Evolutionary conservation across 106 monocot genomes (phyloP), one percentile per base, ranked within the genome.

Genomic region (Xerophyta viscosa): DNA sequence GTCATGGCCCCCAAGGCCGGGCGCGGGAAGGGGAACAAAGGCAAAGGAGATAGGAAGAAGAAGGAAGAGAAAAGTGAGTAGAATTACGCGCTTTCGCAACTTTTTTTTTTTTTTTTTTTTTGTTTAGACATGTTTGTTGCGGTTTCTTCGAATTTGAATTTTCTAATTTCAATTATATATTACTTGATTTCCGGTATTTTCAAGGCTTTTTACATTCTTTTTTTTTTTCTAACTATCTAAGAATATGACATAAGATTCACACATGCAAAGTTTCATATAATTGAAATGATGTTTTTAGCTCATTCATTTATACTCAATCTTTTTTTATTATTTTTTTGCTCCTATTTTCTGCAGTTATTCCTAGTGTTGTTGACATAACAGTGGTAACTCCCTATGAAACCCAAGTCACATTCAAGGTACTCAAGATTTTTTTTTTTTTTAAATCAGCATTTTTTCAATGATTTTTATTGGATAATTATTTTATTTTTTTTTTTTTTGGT

Each of bases 11-110:
- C 93, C 14, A 88, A 65, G 56, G 51, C 66, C 13, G 68, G 79
- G 30, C 59, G 73, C 12, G 77, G 92, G 20, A 82, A 62, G 50
- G 77, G 75, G 17, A 65, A 57, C 50, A 74, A 57, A 56, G 71
- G 81, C 63, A 84, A 77, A 56, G 81, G 68, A 1, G 81, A 86
- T 14, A 78, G 56, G 65, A 94, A 57, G 81, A 94, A 78, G 81
- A 94, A 88, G 71, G 93, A 94, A 54, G 88, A 81, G 49, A 94
- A 84, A 78, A 74, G 88, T 93, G 19, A 22, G 18, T 9, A 0
- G 0, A 50, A 8, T 17, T 27, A 3, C 52, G 0, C 41, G 2
- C 14, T 4, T 9, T 5, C 33, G 5, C 10, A 33, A 5, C 33
- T 10, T 33, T 33, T 33, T 33, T n/a, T n/a, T n/a, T n/a, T n/a